phyloP scores from a whole-genome alignment of 345 rosid genomes.

The Boechera divaricarpa region DNA sequence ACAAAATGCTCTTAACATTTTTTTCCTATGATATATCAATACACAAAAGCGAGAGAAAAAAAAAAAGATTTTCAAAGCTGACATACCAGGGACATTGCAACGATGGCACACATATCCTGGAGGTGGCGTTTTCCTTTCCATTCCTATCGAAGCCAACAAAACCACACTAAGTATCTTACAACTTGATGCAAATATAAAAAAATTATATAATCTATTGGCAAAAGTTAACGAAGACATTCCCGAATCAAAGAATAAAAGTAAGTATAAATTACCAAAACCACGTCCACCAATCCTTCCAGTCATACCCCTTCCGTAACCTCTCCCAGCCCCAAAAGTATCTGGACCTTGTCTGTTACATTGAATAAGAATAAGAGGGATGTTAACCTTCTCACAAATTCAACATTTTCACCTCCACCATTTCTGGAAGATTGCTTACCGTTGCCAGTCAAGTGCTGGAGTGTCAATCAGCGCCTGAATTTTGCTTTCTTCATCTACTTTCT shows the following conservation, averaged over 20 bases:
- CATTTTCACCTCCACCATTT: not conserved
- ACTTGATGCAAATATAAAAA: conserved; percentile 3
- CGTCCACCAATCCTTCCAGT: conserved; percentile 94
- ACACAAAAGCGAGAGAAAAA: not conserved
- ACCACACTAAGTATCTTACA: conserved; percentile 30
- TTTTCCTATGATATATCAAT: not conserved
- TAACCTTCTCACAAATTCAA: conserved; percentile 6
- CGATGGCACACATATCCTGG: conserved; percentile 96
- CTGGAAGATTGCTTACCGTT: conserved; percentile 64
- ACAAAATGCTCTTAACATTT: not conserved
- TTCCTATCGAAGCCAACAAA: conserved; percentile 55
- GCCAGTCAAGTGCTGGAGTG: conserved; percentile 98
- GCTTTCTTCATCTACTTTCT: conserved; percentile 89
- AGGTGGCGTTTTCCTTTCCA: conserved; percentile 98
- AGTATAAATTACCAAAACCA: conserved; percentile 74
- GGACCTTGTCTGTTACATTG: conserved; percentile 71
- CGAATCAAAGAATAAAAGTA: not conserved
- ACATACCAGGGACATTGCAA: conserved; percentile 91
- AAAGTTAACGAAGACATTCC: not conserved
- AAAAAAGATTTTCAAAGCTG: conserved; percentile 1
- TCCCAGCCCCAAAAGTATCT: conserved; percentile 87
- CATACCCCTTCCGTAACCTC: conserved; percentile 97
- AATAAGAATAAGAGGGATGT: conserved; percentile 12
- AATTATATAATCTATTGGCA: not conserved
- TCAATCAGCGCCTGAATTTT: conserved; percentile 90